phyloP scores from a whole-genome alignment of 805 yeast species.

The Pichia thaimueangensis region DNA sequence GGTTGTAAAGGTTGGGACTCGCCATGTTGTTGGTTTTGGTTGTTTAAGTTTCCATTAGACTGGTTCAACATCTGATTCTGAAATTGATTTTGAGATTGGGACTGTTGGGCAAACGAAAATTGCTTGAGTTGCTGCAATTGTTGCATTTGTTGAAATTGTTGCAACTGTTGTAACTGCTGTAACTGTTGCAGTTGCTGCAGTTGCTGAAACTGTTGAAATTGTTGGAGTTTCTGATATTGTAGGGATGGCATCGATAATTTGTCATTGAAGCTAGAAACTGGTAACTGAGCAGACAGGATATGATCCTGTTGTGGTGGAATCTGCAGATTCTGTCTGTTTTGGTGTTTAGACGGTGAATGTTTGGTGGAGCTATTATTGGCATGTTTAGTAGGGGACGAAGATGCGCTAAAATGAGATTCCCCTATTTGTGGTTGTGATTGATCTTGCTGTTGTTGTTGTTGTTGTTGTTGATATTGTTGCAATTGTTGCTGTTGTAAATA shows the following conservation, averaged over 20 bases:
- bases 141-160: conserved; percentile 15
- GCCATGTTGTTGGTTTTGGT: conserved; percentile 7
- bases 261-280: too few species aligned
- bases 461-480: background rate
- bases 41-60: conserved; percentile 1
- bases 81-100: too few species aligned
- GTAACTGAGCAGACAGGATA: too few species aligned
- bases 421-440: too few species aligned
- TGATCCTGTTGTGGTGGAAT: too few species aligned
- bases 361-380: too few species aligned
- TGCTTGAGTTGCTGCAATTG: conserved; percentile 2
- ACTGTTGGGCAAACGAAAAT: too few species aligned
- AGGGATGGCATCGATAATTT: conserved; percentile 1
- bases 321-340: too few species aligned
- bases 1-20: conserved; percentile 8
- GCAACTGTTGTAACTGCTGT: conserved; percentile 14
- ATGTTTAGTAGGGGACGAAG: too few species aligned
- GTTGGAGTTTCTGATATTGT: conserved; percentile 7
- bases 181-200: conserved; percentile 11
- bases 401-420: too few species aligned
- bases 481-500: background rate
- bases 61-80: too few species aligned
- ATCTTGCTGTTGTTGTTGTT: background rate
- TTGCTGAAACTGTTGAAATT: conserved; percentile 8
- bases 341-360: too few species aligned